Evolutionary conservation across 1,139 yeast genomes (phyloP), one percentile per base, ranked within the genome.

Genomic region (Saccharomycopsis hybrid): DNA sequence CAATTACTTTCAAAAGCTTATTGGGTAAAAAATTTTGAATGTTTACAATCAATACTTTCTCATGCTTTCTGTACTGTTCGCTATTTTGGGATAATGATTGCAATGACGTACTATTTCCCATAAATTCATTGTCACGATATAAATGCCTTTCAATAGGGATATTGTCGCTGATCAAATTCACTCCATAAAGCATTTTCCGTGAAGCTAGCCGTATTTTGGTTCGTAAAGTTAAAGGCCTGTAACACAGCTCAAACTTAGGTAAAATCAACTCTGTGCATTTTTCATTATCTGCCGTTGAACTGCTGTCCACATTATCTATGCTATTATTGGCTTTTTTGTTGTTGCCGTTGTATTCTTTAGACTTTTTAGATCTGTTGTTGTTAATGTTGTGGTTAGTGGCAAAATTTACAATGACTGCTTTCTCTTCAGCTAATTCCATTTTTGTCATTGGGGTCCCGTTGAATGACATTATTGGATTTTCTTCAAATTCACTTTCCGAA

Each of bases 1-100:
- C 37, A 9, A 43, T 13, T 8, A 1, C 95, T 87, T 50, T 97
- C 71, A 1, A 90, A 75, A 76, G 88, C 80, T 56, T 76, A 78
- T 1, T 89, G 82, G 0, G 97, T 97, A 67, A 90, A 87, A 61
- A 92, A 1, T 97, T 97, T 67, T 92, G 97, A 1, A 92, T 90
- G 0, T 97, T 97, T 55, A 92, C 79, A 36, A 92, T 41, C 90
- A 74, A 1, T 82, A 83, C 54, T 79, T 77, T 52, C 13, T 51
- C 35, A 18, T 40, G 48, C 24, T 18, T 18, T 18, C 18, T 18
- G 18, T 18, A 18, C 18, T 18, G 18, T 18, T 18, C 18, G 18
- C 18, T 18, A 18, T 18, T 18, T 18, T 18, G 18, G 18, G 18
- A 18, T 18, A 29, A 29, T 5, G 36, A 29, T 2, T 40, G 11